Evolutionary conservation across 1,139 yeast species (phyloP).

Genomic region (Pichia sp.): DNA sequence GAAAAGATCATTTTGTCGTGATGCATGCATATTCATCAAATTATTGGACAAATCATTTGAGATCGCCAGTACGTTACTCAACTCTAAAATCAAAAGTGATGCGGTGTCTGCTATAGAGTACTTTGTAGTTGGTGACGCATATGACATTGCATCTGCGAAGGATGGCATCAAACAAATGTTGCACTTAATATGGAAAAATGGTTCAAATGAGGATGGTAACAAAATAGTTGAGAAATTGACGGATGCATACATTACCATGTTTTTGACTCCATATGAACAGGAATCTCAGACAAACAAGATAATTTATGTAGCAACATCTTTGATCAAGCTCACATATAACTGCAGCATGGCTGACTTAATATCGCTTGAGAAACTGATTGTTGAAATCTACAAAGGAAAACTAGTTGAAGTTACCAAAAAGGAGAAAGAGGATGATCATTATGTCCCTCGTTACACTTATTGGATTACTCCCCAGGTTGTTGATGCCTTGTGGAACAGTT

Average conservation of each 20-base stretch:
- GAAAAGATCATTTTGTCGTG: slow-evolving; percentile 37
- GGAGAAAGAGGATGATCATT: slow-evolving; percentile 6
- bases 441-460: slow-evolving; percentile 32
- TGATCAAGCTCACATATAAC: slow-evolving; percentile 67
- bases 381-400: slow-evolving; percentile 60
- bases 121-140: slow-evolving; percentile 86
- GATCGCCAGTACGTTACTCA: slow-evolving; percentile 57
- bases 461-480: slow-evolving; percentile 52
- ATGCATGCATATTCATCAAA: slow-evolving; percentile 73
- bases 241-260: slow-evolving; percentile 70
- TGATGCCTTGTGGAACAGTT: slow-evolving; percentile 78
- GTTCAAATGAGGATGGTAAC: slow-evolving; percentile 87
- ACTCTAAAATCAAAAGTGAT: slow-evolving; percentile 83
- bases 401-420: slow-evolving; percentile 8
- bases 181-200: slow-evolving; percentile 94
- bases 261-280: slow-evolving; percentile 68
- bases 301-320: slow-evolving; percentile 68
- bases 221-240: slow-evolving; percentile 78
- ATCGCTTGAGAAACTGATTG: slow-evolving; percentile 75
- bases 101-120: slow-evolving; percentile 92
- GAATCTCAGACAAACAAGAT: slow-evolving; percentile 58
- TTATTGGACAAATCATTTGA: slow-evolving; percentile 63
- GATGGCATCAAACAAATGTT: slow-evolving; percentile 82
- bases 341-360: slow-evolving; percentile 89
- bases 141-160: slow-evolving; percentile 64